A percentile compares a stretch with the other conserved stretches of the same genome.
Evolutionary conservation across 225 moss, liverwort and hornwort genomes (phyloP).

Genomic region (Marchantia paleacea): DNA sequence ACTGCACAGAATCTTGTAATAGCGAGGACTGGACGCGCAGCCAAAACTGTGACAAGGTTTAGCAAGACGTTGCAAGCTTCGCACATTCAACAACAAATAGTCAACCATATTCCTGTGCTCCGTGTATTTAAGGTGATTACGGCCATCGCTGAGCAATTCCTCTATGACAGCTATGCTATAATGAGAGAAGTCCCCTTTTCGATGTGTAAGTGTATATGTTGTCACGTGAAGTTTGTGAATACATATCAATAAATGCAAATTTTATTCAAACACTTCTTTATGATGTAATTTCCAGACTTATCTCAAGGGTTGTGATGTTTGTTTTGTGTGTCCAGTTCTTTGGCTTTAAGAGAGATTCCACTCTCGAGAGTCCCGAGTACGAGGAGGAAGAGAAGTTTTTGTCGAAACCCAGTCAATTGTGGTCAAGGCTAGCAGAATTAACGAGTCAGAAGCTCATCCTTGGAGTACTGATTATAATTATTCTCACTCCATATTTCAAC

Average conservation of each 20-base stretch:
- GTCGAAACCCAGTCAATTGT: slow-evolving; percentile 88
- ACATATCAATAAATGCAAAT: no score
- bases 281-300: background rate
- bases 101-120: slow-evolving; percentile 53
- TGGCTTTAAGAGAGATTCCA: slow-evolving; percentile 36
- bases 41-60: slow-evolving; percentile 68
- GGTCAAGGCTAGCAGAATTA: slow-evolving; percentile 83
- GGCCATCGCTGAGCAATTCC: no score
- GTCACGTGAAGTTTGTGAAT: no score
- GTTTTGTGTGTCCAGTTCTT: slow-evolving; percentile 32
- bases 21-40: slow-evolving; percentile 73
- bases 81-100: slow-evolving; percentile 46
- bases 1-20: slow-evolving; percentile 73
- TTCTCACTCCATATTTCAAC: slow-evolving; percentile 55
- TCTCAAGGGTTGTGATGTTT: background rate
- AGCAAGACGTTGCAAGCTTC: slow-evolving; percentile 85
- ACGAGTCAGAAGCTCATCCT: slow-evolving; percentile 82
- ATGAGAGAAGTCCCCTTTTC: no score
- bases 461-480: slow-evolving; percentile 63
- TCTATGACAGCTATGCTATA: no score
- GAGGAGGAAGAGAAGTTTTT: slow-evolving; percentile 48
- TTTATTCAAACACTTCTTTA: no score
- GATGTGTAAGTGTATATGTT: no score
- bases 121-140: slow-evolving; percentile 56
- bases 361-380: slow-evolving; percentile 34